A percentile compares a stretch with the other conserved stretches of the same genome.
phyloP scores from a whole-genome alignment of 495 filamentous ascomycete genomes.

The Aspergillus baeticus region DNA sequence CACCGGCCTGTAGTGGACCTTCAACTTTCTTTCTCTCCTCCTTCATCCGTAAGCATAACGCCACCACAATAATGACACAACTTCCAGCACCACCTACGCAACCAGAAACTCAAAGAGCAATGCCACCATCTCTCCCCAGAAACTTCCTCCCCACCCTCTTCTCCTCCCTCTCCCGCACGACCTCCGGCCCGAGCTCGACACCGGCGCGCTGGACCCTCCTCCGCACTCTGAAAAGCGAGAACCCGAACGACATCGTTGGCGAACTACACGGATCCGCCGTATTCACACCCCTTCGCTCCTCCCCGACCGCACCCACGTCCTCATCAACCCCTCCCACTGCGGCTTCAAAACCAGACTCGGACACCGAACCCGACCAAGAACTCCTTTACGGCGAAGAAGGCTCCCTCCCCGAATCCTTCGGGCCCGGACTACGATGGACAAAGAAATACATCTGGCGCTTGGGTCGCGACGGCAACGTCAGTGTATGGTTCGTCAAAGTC shows the following conservation, averaged over 20 bases:
- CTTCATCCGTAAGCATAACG: neutral
- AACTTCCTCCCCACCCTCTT: conserved; percentile 22
- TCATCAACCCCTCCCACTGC: neutral
- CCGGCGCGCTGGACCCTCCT: conserved; percentile 35
- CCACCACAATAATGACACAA: neutral
- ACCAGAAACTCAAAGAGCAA: neutral
- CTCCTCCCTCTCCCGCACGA: conserved; percentile 27
- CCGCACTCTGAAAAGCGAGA: conserved; percentile 43
- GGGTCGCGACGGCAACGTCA: conserved; percentile 30
- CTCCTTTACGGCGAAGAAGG: conserved; percentile 48
- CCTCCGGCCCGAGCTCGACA: neutral
- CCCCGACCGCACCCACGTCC: neutral
- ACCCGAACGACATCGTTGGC: conserved; percentile 42
- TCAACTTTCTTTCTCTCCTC: neutral
- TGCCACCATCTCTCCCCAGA: neutral
- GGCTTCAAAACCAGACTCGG: neutral
- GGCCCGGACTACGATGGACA: conserved; percentile 36
- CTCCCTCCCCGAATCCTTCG: conserved; percentile 31
- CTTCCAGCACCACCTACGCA: neutral
- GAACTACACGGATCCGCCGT: conserved; percentile 40
- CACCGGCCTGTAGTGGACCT: neutral
- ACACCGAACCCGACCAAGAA: conserved; percentile 18
- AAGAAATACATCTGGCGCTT: conserved; percentile 50
- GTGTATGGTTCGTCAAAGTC: conserved; percentile 49
- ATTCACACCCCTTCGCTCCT: conserved; percentile 30